These are phyloP conservation scores for Phellopilus nigrolimitatus DNA, from an alignment of 1,284 basidiomycete species.

Conservation along the genomic window DNA sequence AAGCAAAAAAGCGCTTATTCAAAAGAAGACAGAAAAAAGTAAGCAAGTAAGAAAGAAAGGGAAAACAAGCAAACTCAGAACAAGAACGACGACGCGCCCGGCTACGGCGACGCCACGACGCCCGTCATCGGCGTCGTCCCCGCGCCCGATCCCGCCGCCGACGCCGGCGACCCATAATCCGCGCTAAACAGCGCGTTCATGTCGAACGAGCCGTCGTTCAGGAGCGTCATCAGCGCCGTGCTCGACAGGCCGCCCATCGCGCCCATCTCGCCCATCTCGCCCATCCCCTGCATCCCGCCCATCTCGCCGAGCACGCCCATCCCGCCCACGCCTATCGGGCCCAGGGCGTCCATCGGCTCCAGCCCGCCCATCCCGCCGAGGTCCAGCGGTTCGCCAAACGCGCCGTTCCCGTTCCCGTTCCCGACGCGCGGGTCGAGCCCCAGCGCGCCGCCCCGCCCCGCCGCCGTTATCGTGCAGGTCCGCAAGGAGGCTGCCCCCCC, in stretches of 20 bases:
- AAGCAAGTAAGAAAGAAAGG: too few species aligned
- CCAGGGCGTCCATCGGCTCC: background rate
- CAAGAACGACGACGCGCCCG: too few species aligned
- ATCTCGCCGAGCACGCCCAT: background rate
- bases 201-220: constrained; percentile 33
- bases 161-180: constrained; percentile 21
- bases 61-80: too few species aligned
- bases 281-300: background rate
- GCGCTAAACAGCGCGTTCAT: constrained; percentile 24
- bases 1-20: too few species aligned
- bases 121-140: constrained; percentile 7
- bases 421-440: too few species aligned
- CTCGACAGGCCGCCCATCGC: constrained; percentile 26
- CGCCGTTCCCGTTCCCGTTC: background rate
- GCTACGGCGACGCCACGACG: constrained; percentile 12
- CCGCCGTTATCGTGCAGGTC: background rate
- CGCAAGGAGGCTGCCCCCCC: background rate
- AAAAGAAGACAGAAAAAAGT: too few species aligned
- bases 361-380: background rate
- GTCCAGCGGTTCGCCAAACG: background rate
- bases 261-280: constrained; percentile 3
- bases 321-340: background rate
- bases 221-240: constrained; percentile 33
- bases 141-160: constrained; percentile 1
- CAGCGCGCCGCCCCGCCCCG: too few species aligned